Base-by-base conservation (phyloP, 164 flowering plant genomes). In the Tetracentron sinense region DNA sequence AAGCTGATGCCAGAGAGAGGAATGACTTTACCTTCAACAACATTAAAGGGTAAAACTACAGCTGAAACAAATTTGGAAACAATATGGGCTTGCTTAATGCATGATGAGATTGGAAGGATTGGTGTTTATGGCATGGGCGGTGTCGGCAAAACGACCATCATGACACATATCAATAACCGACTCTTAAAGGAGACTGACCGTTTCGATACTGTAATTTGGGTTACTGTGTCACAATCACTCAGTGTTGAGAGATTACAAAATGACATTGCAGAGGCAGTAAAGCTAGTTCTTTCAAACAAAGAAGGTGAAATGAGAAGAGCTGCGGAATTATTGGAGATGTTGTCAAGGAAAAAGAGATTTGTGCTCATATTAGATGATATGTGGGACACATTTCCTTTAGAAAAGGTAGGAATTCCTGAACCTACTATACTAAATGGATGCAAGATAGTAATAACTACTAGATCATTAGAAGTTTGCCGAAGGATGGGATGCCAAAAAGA, bases 81-180 rank as follows among this genome's bases (percentile, higher is more conserved):
- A 16, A 42, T 70, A 1, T 46, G 58, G 50, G 20, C 29, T 3
- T 58, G 48, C 33, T 61, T 70, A 23, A 35, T 26, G 50, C 31
- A 54, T 38, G 33, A 31, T 25, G 52, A 28, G n/a, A 20, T 30
- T 7, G 1, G 5, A 22, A 33, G 0, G 2, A 65, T 70, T 50
- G 74, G 74, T 20, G 42, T 70, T 7, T 48, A 60, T 53, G 74
- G 69, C 0, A 62, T 60, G 66, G 74, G 58, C 58, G 70, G 70
- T 0, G 54, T 67, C 19, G 70, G 70, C 4, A 67, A 67, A 25
- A 67, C 70, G 0, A 52, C 64, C 31, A 60, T 67, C 29, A 60
- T 60, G 60, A 67, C 6, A 26, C 42, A 60, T 19, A 54, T 69
- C 14, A 49, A 67, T 23, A 60, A 67, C 38, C 30, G 25, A 7